Base-by-base conservation (phyloP, 208 protist genomes). In the Trypanosoma melophagium region DNA sequence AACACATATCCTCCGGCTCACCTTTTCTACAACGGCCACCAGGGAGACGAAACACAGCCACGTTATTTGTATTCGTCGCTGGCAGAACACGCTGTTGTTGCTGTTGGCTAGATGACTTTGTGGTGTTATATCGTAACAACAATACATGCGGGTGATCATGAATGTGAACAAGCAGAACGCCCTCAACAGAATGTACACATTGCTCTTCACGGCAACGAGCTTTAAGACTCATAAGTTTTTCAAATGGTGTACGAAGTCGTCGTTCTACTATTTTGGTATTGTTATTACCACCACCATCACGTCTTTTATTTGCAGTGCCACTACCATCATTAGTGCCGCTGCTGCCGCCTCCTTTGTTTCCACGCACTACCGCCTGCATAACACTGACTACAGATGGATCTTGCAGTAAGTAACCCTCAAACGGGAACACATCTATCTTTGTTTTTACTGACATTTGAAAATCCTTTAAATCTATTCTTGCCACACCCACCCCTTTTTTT, bases 91-190 rank as follows among this genome's bases (percentile, higher is more conserved):
- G 69, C 22, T 58, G 25, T 3, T 38, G 49, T 17, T 47, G 42
- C 22, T 58, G 25, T 3, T 38, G 49, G 3, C 10, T 19, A 9
- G 35, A 35, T 19, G 70, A 35, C 35, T 62, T 63, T 47, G 54
- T 51, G 44, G 57, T 70, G 51, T 68, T 60, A 60, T 78, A 58
- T 65, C 96, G 91, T 44, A 98, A 76, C 24, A 97, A 60, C 1
- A 98, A 52, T 13, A 98, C 71, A 76, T 97, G 93, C 7, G 96
- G 94, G 69, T 98, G 96, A 31, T 87, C 80, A 69, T 97, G 94
- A n/a, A 92, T 74, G 67, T 97, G 94, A 5, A 96, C 92, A 21
- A 98, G 71, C 3, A 97, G 82, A 9, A 98, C 86, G 2, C 80
- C 93, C 65, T 97, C 96, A 3, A 97, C 96, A 1, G 92, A 95